Conservation (phyloP, 441 rosid species). For the Erodium moschatum region DNA sequence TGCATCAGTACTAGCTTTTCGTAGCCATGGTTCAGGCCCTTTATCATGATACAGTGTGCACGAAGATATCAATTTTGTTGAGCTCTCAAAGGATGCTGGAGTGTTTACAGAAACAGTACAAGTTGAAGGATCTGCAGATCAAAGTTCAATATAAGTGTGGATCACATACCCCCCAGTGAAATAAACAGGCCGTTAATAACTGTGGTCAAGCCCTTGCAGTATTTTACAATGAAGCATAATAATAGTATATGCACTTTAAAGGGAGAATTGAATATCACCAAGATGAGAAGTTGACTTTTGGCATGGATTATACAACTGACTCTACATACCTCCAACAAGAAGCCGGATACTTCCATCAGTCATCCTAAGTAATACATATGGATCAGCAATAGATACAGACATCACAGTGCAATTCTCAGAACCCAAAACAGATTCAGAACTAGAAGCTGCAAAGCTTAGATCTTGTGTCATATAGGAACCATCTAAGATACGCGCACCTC, state of each 20-base stretch:
- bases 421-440: slow-evolving; percentile 58
- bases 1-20: slow-evolving; percentile 91
- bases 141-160: slow-evolving; percentile 26
- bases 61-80: slow-evolving; percentile 56
- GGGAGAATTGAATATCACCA: neutral
- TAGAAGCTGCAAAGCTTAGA: slow-evolving; percentile 61
- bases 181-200: too few relatives aligned
- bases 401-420: slow-evolving; percentile 61
- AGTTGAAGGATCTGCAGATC: slow-evolving; percentile 68
- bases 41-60: slow-evolving; percentile 89
- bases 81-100: slow-evolving; percentile 60
- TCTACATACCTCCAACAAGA: slow-evolving; percentile 76
- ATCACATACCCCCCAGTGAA: neutral
- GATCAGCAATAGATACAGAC: slow-evolving; percentile 91
- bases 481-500: slow-evolving; percentile 88
- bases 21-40: slow-evolving; percentile 93
- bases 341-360: slow-evolving; percentile 82
- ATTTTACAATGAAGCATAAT: neutral
- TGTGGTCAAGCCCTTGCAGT: too few relatives aligned
- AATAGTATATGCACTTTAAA: neutral
- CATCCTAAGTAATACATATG: slow-evolving; percentile 80
- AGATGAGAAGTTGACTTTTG: slow-evolving; percentile 12
- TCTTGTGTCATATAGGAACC: slow-evolving; percentile 96
- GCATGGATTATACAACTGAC: slow-evolving; percentile 14
- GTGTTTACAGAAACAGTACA: slow-evolving; percentile 68